Evolutionary conservation across 768 basidiomycete genomes (phyloP), one percentile per base, ranked within the genome.

Genomic region (Termitomyces sp.): DNA sequence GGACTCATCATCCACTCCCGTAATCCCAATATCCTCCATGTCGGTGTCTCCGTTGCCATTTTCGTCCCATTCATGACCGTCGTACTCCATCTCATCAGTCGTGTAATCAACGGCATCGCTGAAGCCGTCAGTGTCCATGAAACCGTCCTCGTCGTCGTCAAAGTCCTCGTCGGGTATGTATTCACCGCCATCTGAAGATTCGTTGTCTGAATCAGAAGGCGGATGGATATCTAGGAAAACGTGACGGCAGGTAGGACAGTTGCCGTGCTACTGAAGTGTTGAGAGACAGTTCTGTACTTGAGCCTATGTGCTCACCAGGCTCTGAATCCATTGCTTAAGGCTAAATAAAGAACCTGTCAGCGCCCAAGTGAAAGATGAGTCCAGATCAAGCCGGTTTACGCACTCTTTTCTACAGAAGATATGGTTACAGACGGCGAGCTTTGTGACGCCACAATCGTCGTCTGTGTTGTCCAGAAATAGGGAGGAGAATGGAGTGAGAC

Each of bases 321-420:
- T 81, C 57, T 74, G 74, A 63, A 91, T 87, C 89, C 89, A 91
- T 68, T 87, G 82, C n/a, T 76, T 72, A 40, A 91, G 71, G 68
- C 89, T 90, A 53, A 9, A 58, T 33, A 48, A n/a, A 36, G 44
- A 45, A 48, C 13, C 20, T n/a, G 20, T 59, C 45, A 62, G 64
- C 45, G 32, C 58, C 39, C 22, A 42, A 20, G 45, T 32, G 33
- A 20, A 16, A 40, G 18, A n/a, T 28, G 4, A 28, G 4, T 39
- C 3, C 59, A 35, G 28, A 54, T 2, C 3, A n/a, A 54, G 11
- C 7, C 1, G 18, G 0, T 33, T 20, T 7, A 65, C 68, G 53
- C 68, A 89, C 89, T 90, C 88, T 67, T 81, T 78, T 49, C 79
- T 74, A 67, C 89, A 91, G 69, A 91, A 90, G 7, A 87, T 68